Percentiles rank a stretch among this genome's conserved stretches.
phyloP scores from a whole-genome alignment of 2,329 filamentous ascomycete species.

The Alternaria dauci region DNA sequence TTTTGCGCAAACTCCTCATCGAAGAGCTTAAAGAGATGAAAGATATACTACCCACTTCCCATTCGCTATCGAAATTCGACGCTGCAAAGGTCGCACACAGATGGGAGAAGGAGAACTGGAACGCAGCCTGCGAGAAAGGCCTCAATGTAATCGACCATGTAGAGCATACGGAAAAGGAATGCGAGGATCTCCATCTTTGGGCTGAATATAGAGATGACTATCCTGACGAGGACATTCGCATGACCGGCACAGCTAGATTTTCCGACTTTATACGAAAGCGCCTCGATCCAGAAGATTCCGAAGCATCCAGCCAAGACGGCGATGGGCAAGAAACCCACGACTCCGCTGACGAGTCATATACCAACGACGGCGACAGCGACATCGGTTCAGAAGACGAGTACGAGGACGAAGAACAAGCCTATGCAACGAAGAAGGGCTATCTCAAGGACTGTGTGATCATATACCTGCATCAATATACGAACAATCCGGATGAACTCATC shows the following conservation, averaged over 20 bases:
- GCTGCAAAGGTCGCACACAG: background rate
- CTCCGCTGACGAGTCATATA: background rate
- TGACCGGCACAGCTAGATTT: background rate
- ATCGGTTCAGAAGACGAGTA: background rate
- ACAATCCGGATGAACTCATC: background rate
- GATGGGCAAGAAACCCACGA: background rate
- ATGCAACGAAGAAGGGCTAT: background rate
- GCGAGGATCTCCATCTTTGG: background rate
- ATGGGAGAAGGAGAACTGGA: background rate
- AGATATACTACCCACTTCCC: background rate
- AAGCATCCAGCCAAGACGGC: background rate
- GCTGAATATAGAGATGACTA: background rate
- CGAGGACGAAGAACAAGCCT: background rate
- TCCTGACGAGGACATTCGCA: background rate
- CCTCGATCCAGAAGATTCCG: background rate
- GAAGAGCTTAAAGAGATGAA: background rate
- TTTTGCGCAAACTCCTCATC: background rate
- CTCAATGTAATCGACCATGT: background rate
- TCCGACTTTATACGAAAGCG: background rate
- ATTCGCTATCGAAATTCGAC: background rate
- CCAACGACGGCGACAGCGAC: background rate
- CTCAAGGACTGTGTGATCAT: background rate
- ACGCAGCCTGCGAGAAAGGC: background rate
- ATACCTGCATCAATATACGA: background rate
- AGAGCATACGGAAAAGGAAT: background rate